phyloP scores from a whole-genome alignment of 495 filamentous ascomycete genomes.

The Aspergillus sclerotiicarbonarius region DNA sequence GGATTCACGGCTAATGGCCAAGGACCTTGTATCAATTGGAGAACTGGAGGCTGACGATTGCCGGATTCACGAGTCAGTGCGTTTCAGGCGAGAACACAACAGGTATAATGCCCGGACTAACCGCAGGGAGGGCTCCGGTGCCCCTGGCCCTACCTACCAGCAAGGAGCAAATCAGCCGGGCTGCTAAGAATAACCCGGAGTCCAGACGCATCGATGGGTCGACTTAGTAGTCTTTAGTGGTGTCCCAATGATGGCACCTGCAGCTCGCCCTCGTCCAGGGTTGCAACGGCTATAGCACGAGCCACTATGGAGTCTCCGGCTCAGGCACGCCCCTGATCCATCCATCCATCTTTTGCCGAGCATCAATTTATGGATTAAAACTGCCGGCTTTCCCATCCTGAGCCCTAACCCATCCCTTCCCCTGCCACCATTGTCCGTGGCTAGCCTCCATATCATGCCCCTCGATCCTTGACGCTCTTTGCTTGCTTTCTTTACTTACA shows the following conservation, averaged over 20 bases:
- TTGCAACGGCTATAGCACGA: not conserved
- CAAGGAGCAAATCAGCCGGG: not conserved
- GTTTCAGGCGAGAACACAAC: too few relatives aligned
- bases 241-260: too few relatives aligned
- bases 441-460: not conserved
- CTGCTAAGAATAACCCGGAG: slow-evolving; percentile 9
- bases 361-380: not conserved
- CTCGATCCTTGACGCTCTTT: slow-evolving; percentile 8
- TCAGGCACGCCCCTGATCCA: not conserved
- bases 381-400: not conserved
- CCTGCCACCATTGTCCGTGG: not conserved
- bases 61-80: too few relatives aligned
- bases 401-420: too few relatives aligned
- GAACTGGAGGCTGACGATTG: too few relatives aligned
- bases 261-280: not conserved
- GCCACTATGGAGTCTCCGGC: not conserved
- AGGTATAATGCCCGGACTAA: too few relatives aligned
- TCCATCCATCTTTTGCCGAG: too few relatives aligned
- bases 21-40: not conserved
- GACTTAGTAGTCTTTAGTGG: too few relatives aligned
- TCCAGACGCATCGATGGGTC: slow-evolving; percentile 15
- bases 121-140: too few relatives aligned
- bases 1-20: too few relatives aligned
- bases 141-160: not conserved
- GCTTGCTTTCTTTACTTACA: slow-evolving; percentile 1